Evolutionary conservation across 306 rosid species (phyloP), one percentile per base, ranked within the genome.

Genomic region (Rosa lucieae): DNA sequence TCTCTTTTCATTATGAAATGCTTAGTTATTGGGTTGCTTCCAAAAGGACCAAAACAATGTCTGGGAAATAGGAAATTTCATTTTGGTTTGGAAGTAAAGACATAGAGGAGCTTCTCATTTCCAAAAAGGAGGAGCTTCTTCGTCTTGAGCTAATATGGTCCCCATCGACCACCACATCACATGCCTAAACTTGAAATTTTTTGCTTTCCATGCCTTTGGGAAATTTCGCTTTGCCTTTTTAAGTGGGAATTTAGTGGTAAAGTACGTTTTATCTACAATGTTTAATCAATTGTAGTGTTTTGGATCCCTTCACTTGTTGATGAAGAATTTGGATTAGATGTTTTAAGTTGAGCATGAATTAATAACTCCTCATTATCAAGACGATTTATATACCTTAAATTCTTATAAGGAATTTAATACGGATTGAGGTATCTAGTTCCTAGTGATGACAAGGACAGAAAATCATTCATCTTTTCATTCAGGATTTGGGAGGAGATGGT

Each of bases 31-130:
- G 70, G 70, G 70, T 65, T 65, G 72, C 49, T 39, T 67, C 72
- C 72, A 18, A 20, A 65, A 61, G 18, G 67, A 59, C 39, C 67
- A 61, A 61, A 26, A 63, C 69, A 29, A 29, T 63, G 72, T 67
- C 44, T 35, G 20, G 70, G 70, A 23, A 59, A 10, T 59, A 67
- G 72, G 72, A 67, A 67, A 67, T 67, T 67, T 67, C 48, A 67
- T 67, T 40, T 67, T 67, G 70, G 32, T 35, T 63, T 35, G 43
- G 43, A n/a, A 35, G 15, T 26, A 3, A 21, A 58, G 63, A 21
- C 32, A 58, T 21, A 8, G 32, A 58, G 29, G 32, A 58, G 63
- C 26, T 58, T 58, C 63, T 58, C 63, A 58, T 58, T 58, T 58
- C 63, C 63, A n/a, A 56, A 56, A 29, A 63, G 7, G 5, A 63